A percentile compares a stretch with the other conserved stretches of the same genome.
Evolutionary conservation across 2,329 filamentous ascomycete species (phyloP).

Genomic region (Alternaria consortialis): DNA sequence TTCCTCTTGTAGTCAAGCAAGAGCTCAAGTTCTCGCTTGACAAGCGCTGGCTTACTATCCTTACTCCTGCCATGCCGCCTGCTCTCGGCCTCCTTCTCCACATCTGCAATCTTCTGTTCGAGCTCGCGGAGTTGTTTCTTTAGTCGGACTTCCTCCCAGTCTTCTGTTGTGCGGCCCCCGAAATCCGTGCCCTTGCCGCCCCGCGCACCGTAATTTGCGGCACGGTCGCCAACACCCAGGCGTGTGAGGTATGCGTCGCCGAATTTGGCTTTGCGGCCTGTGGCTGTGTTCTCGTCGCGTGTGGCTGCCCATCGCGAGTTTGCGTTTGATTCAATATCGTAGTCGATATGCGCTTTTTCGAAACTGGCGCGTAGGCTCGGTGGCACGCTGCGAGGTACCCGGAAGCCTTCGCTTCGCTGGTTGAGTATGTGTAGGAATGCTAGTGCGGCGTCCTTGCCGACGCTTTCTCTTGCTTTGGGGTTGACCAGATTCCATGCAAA

Average conservation of each 20-base stretch:
- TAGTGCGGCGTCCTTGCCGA: constrained; percentile 93
- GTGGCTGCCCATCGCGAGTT: constrained; percentile 83
- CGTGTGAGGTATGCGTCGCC: constrained; percentile 95
- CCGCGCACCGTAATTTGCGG: constrained; percentile 69
- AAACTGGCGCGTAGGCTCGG: constrained; percentile 91
- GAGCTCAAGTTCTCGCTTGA: constrained; percentile 94
- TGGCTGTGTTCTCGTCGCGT: constrained; percentile 80
- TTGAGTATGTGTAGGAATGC: constrained; percentile 97
- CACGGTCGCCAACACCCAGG: constrained; percentile 78
- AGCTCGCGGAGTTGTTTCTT: constrained; percentile 92
- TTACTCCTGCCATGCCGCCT: constrained; percentile 65
- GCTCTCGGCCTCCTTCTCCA: constrained; percentile 75
- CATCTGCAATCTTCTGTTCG: constrained; percentile 84
- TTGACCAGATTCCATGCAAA: constrained; percentile 98
- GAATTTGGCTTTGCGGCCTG: constrained; percentile 94
- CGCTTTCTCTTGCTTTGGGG: constrained; percentile 79
- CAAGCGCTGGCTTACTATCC: constrained; percentile 84
- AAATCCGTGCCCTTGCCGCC: constrained; percentile 86
- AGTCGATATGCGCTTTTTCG: constrained; percentile 96
- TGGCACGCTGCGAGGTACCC: constrained; percentile 90
- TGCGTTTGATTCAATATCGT: constrained; percentile 81
- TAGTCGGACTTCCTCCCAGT: constrained; percentile 96
- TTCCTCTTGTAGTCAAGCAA: constrained; percentile 93
- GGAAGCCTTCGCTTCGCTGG: constrained; percentile 92
- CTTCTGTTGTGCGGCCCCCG: constrained; percentile 80